Conservation (phyloP, 306 rosid genomes). For the Styphnolobium japonicum region DNA sequence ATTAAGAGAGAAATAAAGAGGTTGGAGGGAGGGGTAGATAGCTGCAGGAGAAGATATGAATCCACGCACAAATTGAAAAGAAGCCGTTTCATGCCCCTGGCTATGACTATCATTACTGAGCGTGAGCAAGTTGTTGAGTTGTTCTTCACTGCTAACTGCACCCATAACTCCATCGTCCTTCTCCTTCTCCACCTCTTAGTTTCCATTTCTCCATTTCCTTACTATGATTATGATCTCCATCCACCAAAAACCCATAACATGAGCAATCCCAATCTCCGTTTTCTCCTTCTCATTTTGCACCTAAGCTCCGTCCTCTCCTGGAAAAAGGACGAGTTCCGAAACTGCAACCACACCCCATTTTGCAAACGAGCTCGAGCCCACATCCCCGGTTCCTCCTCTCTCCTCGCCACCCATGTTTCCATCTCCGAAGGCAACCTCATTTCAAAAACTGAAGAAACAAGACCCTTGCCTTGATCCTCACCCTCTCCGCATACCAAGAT, state of each 20-base stretch:
- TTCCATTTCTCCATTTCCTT: background rate
- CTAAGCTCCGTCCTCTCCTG: slow-evolving; percentile 43
- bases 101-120: too few relatives aligned
- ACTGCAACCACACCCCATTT: slow-evolving; percentile 68
- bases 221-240: background rate
- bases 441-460: too few relatives aligned
- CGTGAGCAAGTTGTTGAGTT: too few relatives aligned
- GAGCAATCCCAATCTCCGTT: slow-evolving; percentile 13
- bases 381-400: slow-evolving; percentile 44
- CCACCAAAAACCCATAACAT: background rate
- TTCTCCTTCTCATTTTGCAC: slow-evolving; percentile 20
- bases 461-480: slow-evolving; percentile 51
- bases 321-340: slow-evolving; percentile 67
- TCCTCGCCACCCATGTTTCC: slow-evolving; percentile 34
- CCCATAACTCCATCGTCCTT: too few relatives aligned
- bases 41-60: too few relatives aligned
- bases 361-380: slow-evolving; percentile 57
- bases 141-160: too few relatives aligned
- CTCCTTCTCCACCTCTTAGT: background rate
- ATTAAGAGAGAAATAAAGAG: too few relatives aligned
- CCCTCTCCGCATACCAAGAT: slow-evolving; percentile 45
- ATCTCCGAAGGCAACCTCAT: slow-evolving; percentile 46
- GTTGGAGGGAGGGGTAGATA: too few relatives aligned
- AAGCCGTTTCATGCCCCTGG: too few relatives aligned
- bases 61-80: too few relatives aligned